Base-by-base conservation (phyloP, 306 rosid genomes). In the Cicer chorassanicum region DNA sequence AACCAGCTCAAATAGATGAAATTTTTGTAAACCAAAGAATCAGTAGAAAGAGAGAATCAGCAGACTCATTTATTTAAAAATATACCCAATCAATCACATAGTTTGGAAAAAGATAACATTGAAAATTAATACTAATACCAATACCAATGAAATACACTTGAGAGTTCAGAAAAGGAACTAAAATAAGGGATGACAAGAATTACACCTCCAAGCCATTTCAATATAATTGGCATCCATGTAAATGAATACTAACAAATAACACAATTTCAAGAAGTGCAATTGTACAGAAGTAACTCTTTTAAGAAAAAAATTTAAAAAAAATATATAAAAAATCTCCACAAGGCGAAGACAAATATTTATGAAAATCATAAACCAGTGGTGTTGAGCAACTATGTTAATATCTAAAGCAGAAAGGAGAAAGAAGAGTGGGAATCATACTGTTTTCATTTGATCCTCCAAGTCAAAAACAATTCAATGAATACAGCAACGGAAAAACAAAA, bases 391-490 rank as follows among this genome's bases (percentile, higher is more conserved):
- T 39, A 42, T 65, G 70, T 65, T 8, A 18, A 42, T 29, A 68
- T 7, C 44, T 68, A 29, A 68, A 67, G 10, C 40, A 16, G 71
- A 65, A 44, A 67, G 21, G 42, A 16, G 21, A 42, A 45, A 67
- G 72, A 46, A 67, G 72, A 9, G 44, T 48, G 18, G 7, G 73
- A 68, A 29, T 13, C 54, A 68, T 13, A n/a, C 24, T 24, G 16
- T 68, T 18, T 68, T 7, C 44, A 68, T 66, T 68, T 4, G 73
- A 68, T 45, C 73, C 46, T 29, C 60, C 29, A 34, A 7, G 60
- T 10, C 51, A 65, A 18, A 65, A 65, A 65, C 53, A 19, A 16
- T 65, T 65, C 10, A 65, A 14, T 8, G 44, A n/a, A 48, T 42
- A 29, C 29, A 48, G 57, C 24, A 46, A 45, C 0, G 21, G 51